phyloP scores from a whole-genome alignment of 495 filamentous ascomycete species.

The Neurospora sp. region DNA sequence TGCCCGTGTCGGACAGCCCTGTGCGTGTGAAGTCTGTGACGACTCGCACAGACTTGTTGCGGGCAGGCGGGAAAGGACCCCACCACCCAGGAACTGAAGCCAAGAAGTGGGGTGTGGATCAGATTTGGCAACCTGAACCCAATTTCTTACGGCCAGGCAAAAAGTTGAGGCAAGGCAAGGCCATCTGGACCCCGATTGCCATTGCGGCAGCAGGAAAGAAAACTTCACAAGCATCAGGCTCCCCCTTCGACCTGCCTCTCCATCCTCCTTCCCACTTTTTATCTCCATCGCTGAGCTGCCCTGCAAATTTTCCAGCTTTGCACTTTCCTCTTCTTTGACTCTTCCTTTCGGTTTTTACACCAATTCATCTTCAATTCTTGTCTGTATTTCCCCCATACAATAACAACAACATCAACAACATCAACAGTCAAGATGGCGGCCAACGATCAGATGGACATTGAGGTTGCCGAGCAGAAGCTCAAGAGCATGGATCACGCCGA shows the following conservation, averaged over 20 bases:
- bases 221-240: neutral
- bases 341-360: neutral
- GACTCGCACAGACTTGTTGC: neutral
- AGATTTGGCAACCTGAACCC: slow-evolving; percentile 5
- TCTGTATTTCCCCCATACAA: neutral
- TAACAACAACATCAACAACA: neutral
- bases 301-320: slow-evolving; percentile 1
- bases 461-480: slow-evolving; percentile 40
- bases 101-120: neutral
- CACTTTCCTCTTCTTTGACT: neutral
- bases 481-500: slow-evolving; percentile 74
- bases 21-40: neutral
- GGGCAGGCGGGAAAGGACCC: neutral
- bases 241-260: neutral
- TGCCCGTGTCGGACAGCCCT: neutral
- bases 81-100: neutral
- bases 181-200: slow-evolving; percentile 3
- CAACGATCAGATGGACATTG: slow-evolving; percentile 34
- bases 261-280: neutral
- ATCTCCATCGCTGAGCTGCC: neutral
- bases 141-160: slow-evolving; percentile 6
- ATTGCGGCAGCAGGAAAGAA: neutral
- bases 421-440: slow-evolving; percentile 22
- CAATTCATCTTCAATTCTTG: neutral
- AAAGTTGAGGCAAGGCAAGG: slow-evolving; percentile 4